Percentiles rank a stretch among this genome's conserved stretches.
phyloP scores from a whole-genome alignment of 495 filamentous ascomycete species.

The Neurospora sp. region DNA sequence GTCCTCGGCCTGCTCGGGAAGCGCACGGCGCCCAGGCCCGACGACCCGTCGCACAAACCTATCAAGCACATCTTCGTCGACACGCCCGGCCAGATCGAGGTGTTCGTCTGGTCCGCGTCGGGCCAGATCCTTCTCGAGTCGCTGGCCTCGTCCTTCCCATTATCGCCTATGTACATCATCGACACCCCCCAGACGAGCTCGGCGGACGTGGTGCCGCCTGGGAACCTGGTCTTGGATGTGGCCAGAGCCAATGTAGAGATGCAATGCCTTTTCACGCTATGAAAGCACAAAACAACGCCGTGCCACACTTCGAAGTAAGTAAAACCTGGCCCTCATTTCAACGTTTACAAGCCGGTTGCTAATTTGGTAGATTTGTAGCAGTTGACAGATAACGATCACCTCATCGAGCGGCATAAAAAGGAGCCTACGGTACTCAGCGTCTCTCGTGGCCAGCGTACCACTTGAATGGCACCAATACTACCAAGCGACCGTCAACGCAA shows the following conservation, averaged over 20 bases:
- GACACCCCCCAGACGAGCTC: constrained; percentile 89
- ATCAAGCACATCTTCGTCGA: constrained; percentile 85
- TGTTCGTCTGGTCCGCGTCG: constrained; percentile 93
- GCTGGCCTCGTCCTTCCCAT: constrained; percentile 84
- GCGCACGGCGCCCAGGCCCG: constrained; percentile 56
- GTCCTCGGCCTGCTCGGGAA: constrained; percentile 84
- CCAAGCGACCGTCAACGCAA: too few relatives aligned
- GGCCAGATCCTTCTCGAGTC: constrained; percentile 87
- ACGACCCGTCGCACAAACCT: constrained; percentile 47
- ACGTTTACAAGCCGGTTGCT: too few relatives aligned
- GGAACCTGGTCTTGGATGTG: background rate
- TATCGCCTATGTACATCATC: constrained; percentile 91
- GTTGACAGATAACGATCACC: background rate
- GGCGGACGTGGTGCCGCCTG: constrained; percentile 30
- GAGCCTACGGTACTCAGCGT: background rate
- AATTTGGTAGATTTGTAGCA: too few relatives aligned
- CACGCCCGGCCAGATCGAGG: constrained; percentile 95
- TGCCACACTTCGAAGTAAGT: too few relatives aligned
- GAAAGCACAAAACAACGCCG: too few relatives aligned
- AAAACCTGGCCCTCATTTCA: too few relatives aligned
- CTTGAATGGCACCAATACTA: too few relatives aligned
- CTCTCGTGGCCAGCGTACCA: too few relatives aligned
- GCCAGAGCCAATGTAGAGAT: background rate
- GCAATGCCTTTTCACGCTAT: too few relatives aligned
- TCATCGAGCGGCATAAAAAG: background rate